Conservation (phyloP, 2,329 filamentous ascomycete genomes). For the Colletotrichum endophyticum region DNA sequence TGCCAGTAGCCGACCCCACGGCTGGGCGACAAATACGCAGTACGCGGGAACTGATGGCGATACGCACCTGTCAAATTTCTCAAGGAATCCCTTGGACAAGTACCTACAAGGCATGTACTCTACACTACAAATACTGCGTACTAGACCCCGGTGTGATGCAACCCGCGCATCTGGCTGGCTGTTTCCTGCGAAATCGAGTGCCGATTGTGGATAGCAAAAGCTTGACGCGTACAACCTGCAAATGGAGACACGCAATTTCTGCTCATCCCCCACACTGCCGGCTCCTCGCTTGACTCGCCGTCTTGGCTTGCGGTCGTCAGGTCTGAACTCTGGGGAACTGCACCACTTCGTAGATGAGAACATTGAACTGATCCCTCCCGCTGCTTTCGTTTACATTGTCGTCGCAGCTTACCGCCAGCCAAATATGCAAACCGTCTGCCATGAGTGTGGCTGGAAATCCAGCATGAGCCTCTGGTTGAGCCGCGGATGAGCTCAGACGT, state of each 20-base stretch:
- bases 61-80: not conserved
- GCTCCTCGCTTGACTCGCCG: not conserved
- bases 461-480: not conserved
- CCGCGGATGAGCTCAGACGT: not conserved
- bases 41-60: not conserved
- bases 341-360: not conserved
- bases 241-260: not conserved
- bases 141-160: not conserved
- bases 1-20: not conserved
- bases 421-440: not conserved
- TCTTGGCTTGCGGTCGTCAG: not conserved
- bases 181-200: not conserved
- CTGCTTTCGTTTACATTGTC: not conserved
- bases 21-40: not conserved
- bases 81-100: not conserved
- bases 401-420: not conserved
- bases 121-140: not conserved
- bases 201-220: not conserved
- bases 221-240: slow-evolving; percentile 1
- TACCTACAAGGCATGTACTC: not conserved
- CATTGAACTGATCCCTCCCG: not conserved
- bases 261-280: not conserved
- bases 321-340: not conserved
- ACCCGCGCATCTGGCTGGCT: not conserved
- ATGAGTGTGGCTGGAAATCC: not conserved